Conservation (phyloP, 176 grass and related monocot species). For the Triticum aestivum region IWGSC_CS_RefSeq_v2.1 NC_057794.1:519092161-519092660, state of each 20-base stretch:
- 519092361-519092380: no score
- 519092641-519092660: background rate
- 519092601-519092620: background rate
- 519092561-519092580: background rate
- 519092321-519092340: slow-evolving; percentile 24
- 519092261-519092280: slow-evolving; percentile 6
- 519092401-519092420: no score
- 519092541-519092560: background rate
- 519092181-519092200: slow-evolving; percentile 12
- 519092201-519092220: slow-evolving; percentile 17
- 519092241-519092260: slow-evolving; percentile 5
- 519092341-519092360: background rate
- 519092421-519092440: no score
- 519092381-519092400: no score
- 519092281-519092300: background rate
- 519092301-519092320: slow-evolving; percentile 2
- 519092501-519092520: background rate
- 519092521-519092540: background rate
- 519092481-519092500: no score
- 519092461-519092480: no score
- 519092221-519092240: slow-evolving; percentile 10
- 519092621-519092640: background rate
- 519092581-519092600: no score
- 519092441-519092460: no score
- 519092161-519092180: slow-evolving; percentile 12